Evolutionary conservation across 1,284 basidiomycete genomes (phyloP).

Genomic region (Peniophora sp.): DNA sequence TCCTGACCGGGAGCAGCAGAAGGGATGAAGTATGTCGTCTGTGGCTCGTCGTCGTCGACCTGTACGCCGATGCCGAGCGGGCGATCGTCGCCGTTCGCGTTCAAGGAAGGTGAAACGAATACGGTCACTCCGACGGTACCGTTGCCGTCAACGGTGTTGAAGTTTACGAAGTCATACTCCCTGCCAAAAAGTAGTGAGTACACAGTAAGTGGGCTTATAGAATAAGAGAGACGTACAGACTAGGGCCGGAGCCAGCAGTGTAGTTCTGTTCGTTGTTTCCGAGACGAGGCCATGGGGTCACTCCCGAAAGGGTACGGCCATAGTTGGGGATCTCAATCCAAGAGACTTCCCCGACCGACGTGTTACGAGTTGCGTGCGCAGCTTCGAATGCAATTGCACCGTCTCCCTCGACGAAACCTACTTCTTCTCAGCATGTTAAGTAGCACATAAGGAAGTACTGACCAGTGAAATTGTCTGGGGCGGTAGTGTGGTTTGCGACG

Average conservation of each 20-base stretch:
- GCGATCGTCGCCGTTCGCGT: constrained; percentile 43
- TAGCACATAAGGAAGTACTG: background rate
- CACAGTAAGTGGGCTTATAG: background rate
- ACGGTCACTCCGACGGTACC: constrained; percentile 40
- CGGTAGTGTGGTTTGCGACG: constrained; percentile 28
- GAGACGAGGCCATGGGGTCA: constrained; percentile 52
- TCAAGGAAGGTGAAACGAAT: constrained; percentile 53
- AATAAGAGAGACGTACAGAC: constrained; percentile 31
- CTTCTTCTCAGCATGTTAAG: background rate
- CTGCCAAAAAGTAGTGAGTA: constrained; percentile 17
- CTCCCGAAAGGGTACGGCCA: constrained; percentile 49
- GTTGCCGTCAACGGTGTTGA: constrained; percentile 35
- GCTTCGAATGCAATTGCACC: constrained; percentile 62
- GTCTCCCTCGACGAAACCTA: constrained; percentile 58
- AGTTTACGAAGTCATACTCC: constrained; percentile 62
- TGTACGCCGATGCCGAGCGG: constrained; percentile 51
- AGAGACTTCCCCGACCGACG: constrained; percentile 38
- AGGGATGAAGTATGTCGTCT: constrained; percentile 46
- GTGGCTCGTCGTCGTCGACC: constrained; percentile 37
- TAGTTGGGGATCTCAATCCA: constrained; percentile 56
- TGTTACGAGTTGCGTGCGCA: constrained; percentile 46
- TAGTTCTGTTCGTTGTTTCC: constrained; percentile 46
- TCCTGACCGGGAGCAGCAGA: constrained; percentile 36
- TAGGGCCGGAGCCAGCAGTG: constrained; percentile 52
- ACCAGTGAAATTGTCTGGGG: constrained; percentile 20